phyloP scores from a whole-genome alignment of 78 protist genomes.

The Capsaspora owczarzaki region DNA sequence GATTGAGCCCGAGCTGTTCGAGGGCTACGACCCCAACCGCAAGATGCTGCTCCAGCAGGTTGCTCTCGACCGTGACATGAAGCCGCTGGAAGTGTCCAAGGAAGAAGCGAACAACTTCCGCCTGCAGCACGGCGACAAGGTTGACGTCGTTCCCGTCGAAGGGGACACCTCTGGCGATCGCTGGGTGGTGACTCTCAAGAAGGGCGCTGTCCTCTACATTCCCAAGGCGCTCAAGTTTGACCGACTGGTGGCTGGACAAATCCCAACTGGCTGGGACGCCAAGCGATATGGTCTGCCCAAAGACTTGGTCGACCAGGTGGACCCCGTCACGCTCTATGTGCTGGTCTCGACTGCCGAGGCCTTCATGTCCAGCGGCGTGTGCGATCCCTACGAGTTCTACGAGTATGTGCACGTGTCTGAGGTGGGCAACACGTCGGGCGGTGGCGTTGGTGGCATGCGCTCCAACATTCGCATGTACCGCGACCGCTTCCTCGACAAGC shows the following conservation, averaged over 20 bases:
- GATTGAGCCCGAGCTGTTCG: constrained; percentile 56
- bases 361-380: constrained; percentile 27
- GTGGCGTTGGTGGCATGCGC: constrained; percentile 59
- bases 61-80: constrained; percentile 32
- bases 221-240: constrained; percentile 49
- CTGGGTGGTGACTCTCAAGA: constrained; percentile 25
- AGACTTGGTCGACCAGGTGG: constrained; percentile 46
- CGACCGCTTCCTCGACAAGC: constrained; percentile 32
- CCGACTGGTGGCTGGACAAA: constrained; percentile 52
- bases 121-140: constrained; percentile 48
- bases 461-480: constrained; percentile 13
- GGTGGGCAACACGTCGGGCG: constrained; percentile 55
- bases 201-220: constrained; percentile 42
- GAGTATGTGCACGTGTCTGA: constrained; percentile 52
- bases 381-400: constrained; percentile 60
- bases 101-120: constrained; percentile 40
- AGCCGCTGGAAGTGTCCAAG: constrained; percentile 39
- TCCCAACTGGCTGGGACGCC: constrained; percentile 66
- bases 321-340: constrained; percentile 51
- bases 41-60: constrained; percentile 50
- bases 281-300: constrained; percentile 36
- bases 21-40: constrained; percentile 48
- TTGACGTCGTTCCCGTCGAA: not conserved
- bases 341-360: constrained; percentile 45
- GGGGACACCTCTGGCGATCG: too few relatives aligned